Evolutionary conservation across 306 rosid genomes (phyloP).

Genomic region (Acmispon strigosus): DNA sequence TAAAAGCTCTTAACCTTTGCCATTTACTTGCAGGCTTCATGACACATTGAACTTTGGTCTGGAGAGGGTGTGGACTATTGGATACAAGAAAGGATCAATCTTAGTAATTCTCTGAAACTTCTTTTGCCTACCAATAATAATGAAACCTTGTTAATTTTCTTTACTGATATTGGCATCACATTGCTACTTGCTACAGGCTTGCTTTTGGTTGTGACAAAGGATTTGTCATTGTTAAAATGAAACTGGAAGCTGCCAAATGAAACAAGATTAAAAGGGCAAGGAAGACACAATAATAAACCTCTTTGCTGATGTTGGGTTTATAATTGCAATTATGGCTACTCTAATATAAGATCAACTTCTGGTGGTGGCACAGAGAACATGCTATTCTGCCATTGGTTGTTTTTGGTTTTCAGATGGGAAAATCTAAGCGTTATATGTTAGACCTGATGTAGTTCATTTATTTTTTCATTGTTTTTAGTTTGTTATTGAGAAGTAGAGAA

Average conservation of each 20-base stretch:
- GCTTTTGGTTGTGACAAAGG: constrained; percentile 59
- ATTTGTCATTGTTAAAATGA: constrained; percentile 25
- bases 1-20: not conserved
- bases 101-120: constrained; percentile 25
- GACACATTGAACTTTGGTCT: constrained; percentile 37
- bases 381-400: too few relatives aligned
- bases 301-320: too few relatives aligned
- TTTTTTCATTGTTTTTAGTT: too few relatives aligned
- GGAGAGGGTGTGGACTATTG: constrained; percentile 58
- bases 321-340: too few relatives aligned
- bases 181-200: constrained; percentile 31
- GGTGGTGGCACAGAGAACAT: too few relatives aligned
- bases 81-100: constrained; percentile 40
- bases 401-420: too few relatives aligned
- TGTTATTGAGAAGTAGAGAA: too few relatives aligned
- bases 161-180: not conserved
- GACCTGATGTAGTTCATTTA: too few relatives aligned
- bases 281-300: not conserved
- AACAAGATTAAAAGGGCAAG: not conserved
- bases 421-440: too few relatives aligned
- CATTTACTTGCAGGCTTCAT: constrained; percentile 31
- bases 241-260: too few relatives aligned
- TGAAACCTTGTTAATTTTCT: not conserved
- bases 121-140: not conserved
- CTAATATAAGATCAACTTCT: too few relatives aligned